A percentile compares a stretch with the other conserved stretches of the same genome.
Conservation (phyloP, 192 early-diverging fungal genomes). For the Coemansia asiatica region DNA sequence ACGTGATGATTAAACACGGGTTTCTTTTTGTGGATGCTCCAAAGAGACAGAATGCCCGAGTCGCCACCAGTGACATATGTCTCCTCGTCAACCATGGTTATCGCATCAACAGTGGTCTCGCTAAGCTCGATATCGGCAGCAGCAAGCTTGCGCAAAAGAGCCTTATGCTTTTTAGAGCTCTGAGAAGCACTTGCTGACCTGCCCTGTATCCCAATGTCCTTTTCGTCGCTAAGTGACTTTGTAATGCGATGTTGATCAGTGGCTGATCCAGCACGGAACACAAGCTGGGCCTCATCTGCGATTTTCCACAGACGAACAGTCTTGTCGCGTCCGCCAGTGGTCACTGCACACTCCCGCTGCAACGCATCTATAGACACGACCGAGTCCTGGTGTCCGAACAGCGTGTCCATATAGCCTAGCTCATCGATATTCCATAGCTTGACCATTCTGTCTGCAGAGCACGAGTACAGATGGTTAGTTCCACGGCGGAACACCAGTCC, state of each 20-base stretch:
- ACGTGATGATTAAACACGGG: constrained; percentile 75
- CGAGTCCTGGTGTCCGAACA: constrained; percentile 97
- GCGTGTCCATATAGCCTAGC: constrained; percentile 87
- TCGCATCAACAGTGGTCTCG: constrained; percentile 77
- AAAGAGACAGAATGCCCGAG: constrained; percentile 83
- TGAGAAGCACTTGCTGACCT: neutral
- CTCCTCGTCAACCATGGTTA: constrained; percentile 93
- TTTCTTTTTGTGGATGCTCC: constrained; percentile 91
- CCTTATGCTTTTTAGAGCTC: constrained; percentile 3
- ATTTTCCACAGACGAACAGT: constrained; percentile 94
- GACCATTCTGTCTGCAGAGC: constrained; percentile 87
- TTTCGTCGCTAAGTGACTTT: constrained; percentile 14
- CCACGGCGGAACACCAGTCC: constrained; percentile 83
- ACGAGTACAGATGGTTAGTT: constrained; percentile 76
- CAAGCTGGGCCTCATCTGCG: constrained; percentile 88
- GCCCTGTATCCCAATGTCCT: neutral
- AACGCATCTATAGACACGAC: constrained; percentile 80
- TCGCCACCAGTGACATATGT: constrained; percentile 91
- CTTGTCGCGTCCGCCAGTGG: constrained; percentile 85
- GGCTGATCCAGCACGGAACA: constrained; percentile 78
- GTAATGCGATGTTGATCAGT: constrained; percentile 46
- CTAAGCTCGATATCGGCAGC: constrained; percentile 14
- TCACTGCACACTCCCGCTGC: constrained; percentile 86
- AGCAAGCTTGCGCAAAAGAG: constrained; percentile 28
- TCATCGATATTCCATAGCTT: constrained; percentile 97